Conservation (phyloP, 768 basidiomycete genomes). For the Amanita inopinata region DNA sequence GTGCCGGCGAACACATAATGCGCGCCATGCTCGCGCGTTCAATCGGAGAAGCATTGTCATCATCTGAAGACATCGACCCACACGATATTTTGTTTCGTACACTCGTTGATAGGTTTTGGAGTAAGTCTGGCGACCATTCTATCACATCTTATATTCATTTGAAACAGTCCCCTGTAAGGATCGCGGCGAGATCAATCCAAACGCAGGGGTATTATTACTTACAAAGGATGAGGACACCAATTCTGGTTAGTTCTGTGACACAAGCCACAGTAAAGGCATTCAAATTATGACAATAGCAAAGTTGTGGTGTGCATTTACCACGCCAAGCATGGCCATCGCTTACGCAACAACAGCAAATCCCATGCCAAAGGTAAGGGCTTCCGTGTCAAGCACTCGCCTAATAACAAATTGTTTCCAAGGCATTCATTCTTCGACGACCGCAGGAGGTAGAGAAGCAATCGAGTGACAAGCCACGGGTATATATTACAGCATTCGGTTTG, state of each 20-base stretch:
- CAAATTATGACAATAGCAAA: constrained; percentile 37
- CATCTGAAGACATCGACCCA: constrained; percentile 31
- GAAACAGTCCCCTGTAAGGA: constrained; percentile 18
- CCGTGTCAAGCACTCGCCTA: not conserved
- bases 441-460: constrained; percentile 11
- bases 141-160: too few species aligned
- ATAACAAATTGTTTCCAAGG: constrained; percentile 17
- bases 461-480: constrained; percentile 32
- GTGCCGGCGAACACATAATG: constrained; percentile 65
- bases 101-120: constrained; percentile 39
- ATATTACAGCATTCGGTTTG: constrained; percentile 46
- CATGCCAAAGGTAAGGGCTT: constrained; percentile 44
- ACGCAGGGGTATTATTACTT: constrained; percentile 56
- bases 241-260: not conserved
- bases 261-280: not conserved
- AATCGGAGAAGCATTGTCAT: constrained; percentile 37
- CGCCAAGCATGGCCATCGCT: constrained; percentile 72
- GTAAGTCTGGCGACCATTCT: too few species aligned
- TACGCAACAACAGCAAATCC: constrained; percentile 47
- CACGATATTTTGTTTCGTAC: constrained; percentile 41
- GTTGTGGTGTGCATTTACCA: constrained; percentile 80
- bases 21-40: constrained; percentile 43
- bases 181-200: constrained; percentile 35
- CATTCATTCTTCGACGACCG: constrained; percentile 32
- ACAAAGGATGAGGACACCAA: constrained; percentile 27